phyloP scores from a whole-genome alignment of 1,284 basidiomycete genomes.

The Cutaneotrichosporon cavernicola region DNA sequence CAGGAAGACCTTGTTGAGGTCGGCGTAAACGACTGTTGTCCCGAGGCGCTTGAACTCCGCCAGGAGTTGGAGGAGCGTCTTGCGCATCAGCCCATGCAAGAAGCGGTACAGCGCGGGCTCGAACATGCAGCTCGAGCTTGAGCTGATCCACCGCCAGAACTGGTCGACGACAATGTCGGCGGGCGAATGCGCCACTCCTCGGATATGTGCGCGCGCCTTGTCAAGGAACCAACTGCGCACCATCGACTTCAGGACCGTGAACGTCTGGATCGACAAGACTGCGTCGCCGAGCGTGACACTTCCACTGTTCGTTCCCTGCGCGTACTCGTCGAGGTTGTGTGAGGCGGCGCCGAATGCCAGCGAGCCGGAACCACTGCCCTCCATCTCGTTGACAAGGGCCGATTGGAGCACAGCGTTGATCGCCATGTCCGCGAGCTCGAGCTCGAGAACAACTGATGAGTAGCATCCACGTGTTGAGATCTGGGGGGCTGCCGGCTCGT shows the following conservation, averaged over 20 bases:
- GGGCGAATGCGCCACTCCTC: slow-evolving; percentile 50
- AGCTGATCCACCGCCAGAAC: slow-evolving; percentile 97
- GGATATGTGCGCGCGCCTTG: slow-evolving; percentile 61
- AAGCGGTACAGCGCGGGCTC: slow-evolving; percentile 93
- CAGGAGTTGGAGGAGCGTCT: slow-evolving; percentile 93
- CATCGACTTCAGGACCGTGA: slow-evolving; percentile 81
- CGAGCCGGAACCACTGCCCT: slow-evolving; percentile 81
- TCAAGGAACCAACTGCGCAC: slow-evolving; percentile 91
- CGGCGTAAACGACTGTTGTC: slow-evolving; percentile 90
- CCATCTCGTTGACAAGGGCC: slow-evolving; percentile 51
- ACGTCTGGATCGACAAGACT: slow-evolving; percentile 85
- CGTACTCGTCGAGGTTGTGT: slow-evolving; percentile 87
- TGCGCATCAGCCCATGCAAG: slow-evolving; percentile 93
- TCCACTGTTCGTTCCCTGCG: slow-evolving; percentile 66
- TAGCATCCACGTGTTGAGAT: slow-evolving; percentile 84
- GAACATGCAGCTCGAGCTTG: slow-evolving; percentile 78
- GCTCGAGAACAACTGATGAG: slow-evolving; percentile 87
- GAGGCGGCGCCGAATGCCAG: slow-evolving; percentile 92
- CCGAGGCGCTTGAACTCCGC: slow-evolving; percentile 96
- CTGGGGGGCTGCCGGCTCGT: slow-evolving; percentile 81
- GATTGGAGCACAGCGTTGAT: slow-evolving; percentile 94
- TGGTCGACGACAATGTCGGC: slow-evolving; percentile 66
- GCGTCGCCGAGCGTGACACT: slow-evolving; percentile 86
- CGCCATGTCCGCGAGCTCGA: slow-evolving; percentile 86
- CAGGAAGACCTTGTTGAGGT: slow-evolving; percentile 85